Conservation (phyloP, 176 grass and related monocot genomes). For the Zea mays region Zm-B73-REFERENCE-NAM-5.0 NC_050103.1:30014501-30015000, state of each 20-base stretch:
- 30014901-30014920: background rate
- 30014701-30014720: constrained; percentile 88
- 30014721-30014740: constrained; percentile 86
- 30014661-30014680: constrained; percentile 50
- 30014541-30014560: constrained; percentile 37
- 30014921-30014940: constrained; percentile 24
- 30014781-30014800: constrained; percentile 72
- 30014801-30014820: constrained; percentile 68
- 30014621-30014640: constrained; percentile 71
- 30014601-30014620: constrained; percentile 84
- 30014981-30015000: constrained; percentile 89
- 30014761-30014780: constrained; percentile 79
- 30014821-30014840: constrained; percentile 77
- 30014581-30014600: constrained; percentile 76
- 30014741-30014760: constrained; percentile 95
- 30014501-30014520: constrained; percentile 17
- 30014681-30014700: constrained; percentile 70
- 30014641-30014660: constrained; percentile 50
- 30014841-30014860: constrained; percentile 24
- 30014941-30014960: constrained; percentile 59
- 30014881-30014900: constrained; percentile 21
- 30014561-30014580: constrained; percentile 53
- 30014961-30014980: constrained; percentile 68
- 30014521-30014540: constrained; percentile 18
- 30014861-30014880: background rate